A percentile compares a stretch with the other conserved stretches of the same genome.
These are phyloP conservation scores for Decorospora gaudefroyi DNA, from an alignment of 2,329 filamentous ascomycete species.

Conservation along the genomic window DNA sequence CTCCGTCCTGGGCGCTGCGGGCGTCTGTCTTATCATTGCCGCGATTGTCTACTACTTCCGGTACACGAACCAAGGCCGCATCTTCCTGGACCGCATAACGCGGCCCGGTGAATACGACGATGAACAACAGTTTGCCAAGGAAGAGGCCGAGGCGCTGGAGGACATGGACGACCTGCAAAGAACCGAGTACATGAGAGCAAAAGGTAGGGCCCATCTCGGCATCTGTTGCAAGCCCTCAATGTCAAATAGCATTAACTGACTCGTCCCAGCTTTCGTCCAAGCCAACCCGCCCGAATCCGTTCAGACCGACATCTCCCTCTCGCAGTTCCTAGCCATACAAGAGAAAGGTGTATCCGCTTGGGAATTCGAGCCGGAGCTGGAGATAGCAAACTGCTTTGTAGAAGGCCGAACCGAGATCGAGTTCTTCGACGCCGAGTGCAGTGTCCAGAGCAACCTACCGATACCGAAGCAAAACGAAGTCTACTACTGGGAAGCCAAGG, in stretches of 20 bases:
- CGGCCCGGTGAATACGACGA: conserved; percentile 96
- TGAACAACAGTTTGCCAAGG: conserved; percentile 89
- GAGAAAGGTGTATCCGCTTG: conserved; percentile 99
- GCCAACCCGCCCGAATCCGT: conserved; percentile 93
- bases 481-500: conserved; percentile 99
- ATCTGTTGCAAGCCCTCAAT: background rate
- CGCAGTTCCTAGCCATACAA: conserved; percentile 96
- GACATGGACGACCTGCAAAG: conserved; percentile 92
- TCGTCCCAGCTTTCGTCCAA: conserved; percentile 77
- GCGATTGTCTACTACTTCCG: conserved; percentile 89
- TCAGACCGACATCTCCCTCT: conserved; percentile 95
- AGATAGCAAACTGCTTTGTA: conserved; percentile 98
- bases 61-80: conserved; percentile 84
- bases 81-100: conserved; percentile 90
- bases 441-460: conserved; percentile 93
- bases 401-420: conserved; percentile 96
- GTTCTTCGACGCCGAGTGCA: conserved; percentile 97
- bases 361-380: conserved; percentile 99
- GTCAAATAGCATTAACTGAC: conserved; percentile 16
- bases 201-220: conserved; percentile 66
- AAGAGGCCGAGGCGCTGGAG: conserved; percentile 94
- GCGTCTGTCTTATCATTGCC: conserved; percentile 78
- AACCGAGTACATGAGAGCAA: conserved; percentile 89
- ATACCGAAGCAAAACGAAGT: conserved; percentile 99
- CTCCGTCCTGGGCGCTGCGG: conserved; percentile 89